These are phyloP conservation scores for Fusarium denticulatum DNA, from an alignment of 2,329 filamentous ascomycete species.

Conservation along the genomic window DNA sequence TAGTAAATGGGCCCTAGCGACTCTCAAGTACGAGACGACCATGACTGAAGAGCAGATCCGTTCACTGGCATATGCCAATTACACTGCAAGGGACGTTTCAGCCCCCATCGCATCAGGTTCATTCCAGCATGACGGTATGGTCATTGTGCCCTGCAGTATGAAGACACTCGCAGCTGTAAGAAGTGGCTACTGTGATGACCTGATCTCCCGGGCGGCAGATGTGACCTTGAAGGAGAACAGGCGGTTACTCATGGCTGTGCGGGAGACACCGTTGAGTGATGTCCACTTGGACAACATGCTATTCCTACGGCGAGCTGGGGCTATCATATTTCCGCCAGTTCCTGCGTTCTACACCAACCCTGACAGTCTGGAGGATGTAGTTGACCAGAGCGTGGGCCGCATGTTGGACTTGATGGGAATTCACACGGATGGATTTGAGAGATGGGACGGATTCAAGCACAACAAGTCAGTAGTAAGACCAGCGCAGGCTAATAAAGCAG, in stretches of 20 bases:
- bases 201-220: not conserved
- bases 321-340: not conserved
- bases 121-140: not conserved
- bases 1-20: constrained; percentile 59
- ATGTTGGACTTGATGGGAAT: not conserved
- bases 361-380: not conserved
- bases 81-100: constrained; percentile 55
- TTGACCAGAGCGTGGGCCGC: not conserved
- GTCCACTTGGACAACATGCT: not conserved
- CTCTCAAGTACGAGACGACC: constrained; percentile 58
- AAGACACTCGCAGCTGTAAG: not conserved
- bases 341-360: not conserved
- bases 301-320: not conserved
- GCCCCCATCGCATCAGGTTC: constrained; percentile 39
- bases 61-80: constrained; percentile 50
- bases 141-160: not conserved
- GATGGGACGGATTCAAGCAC: not conserved
- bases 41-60: constrained; percentile 50
- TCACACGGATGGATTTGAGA: not conserved
- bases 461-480: not conserved
- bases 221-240: not conserved
- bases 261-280: not conserved
- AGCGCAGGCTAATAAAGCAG: too few species aligned
- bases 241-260: not conserved
- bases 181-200: not conserved